Conservation (phyloP, 352 stramenopile species). For the Albugo candida region DNA sequence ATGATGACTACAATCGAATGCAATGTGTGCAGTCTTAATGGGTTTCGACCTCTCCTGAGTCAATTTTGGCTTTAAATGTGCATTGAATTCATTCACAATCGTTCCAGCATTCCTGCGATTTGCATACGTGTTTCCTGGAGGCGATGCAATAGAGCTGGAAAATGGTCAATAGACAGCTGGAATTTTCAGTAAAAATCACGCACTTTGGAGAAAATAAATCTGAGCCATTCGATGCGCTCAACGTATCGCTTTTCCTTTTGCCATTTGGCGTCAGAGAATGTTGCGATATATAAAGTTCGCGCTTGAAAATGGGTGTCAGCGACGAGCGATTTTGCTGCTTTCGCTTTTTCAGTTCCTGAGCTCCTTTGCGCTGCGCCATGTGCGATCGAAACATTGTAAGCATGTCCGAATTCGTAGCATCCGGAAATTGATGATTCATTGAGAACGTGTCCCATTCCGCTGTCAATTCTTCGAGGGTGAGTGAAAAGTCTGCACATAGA, state of each 20-base stretch:
- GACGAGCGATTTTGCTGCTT: neutral
- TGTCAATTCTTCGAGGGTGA: constrained; percentile 57
- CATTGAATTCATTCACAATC: constrained; percentile 62
- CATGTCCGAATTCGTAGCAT: constrained; percentile 28
- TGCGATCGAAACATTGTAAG: constrained; percentile 53
- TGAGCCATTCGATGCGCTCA: constrained; percentile 8
- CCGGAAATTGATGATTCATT: constrained; percentile 63
- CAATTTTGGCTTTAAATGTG: constrained; percentile 38
- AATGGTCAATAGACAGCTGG: neutral
- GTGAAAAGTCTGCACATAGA: constrained; percentile 52
- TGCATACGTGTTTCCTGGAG: constrained; percentile 45
- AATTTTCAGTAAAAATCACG: neutral
- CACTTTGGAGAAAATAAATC: constrained; percentile 55
- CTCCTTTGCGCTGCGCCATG: constrained; percentile 28
- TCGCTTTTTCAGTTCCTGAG: neutral
- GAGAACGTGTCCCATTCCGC: constrained; percentile 72
- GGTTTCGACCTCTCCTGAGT: constrained; percentile 8
- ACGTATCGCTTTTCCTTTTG: constrained; percentile 11
- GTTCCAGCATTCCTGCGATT: constrained; percentile 60
- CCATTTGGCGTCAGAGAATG: constrained; percentile 17
- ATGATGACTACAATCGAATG: constrained; percentile 7
- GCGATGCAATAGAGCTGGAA: constrained; percentile 37
- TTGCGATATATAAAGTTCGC: constrained; percentile 9
- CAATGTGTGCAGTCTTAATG: too few relatives aligned
- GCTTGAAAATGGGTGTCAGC: constrained; percentile 42